phyloP scores from a whole-genome alignment of 345 rosid species.

The Lumnitzera littorea region DNA sequence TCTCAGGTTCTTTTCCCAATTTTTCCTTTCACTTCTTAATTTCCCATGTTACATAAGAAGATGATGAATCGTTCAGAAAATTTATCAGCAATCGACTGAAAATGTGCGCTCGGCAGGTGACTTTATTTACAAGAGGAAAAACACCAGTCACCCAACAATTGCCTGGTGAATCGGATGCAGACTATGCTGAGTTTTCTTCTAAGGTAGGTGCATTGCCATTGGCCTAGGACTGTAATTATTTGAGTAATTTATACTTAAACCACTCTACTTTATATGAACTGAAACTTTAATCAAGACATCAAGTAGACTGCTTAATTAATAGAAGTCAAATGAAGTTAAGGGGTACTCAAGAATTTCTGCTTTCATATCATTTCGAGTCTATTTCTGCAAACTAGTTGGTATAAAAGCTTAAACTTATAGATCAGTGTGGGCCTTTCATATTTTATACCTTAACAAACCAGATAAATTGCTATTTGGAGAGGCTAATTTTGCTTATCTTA shows the following conservation, averaged over 20 bases:
- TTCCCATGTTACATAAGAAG: background rate
- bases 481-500: slow-evolving; percentile 7
- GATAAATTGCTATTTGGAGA: background rate
- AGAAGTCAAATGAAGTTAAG: no score
- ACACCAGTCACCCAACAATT: slow-evolving; percentile 77
- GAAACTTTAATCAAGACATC: no score
- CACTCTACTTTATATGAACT: no score
- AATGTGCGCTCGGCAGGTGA: slow-evolving; percentile 48
- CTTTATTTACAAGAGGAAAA: slow-evolving; percentile 92
- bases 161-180: slow-evolving; percentile 88
- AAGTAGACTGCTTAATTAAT: no score
- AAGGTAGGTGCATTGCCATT: slow-evolving; percentile 32
- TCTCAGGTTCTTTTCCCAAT: background rate
- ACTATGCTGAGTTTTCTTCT: slow-evolving; percentile 76
- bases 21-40: background rate
- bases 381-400: background rate
- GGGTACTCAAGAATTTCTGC: background rate
- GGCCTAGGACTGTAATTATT: background rate
- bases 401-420: no score
- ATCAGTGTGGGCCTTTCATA: no score
- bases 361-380: background rate
- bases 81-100: background rate
- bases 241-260: background rate
- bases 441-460: no score
- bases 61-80: background rate